Conservation (phyloP, 306 rosid species). For the Clitoria ternatea region DNA sequence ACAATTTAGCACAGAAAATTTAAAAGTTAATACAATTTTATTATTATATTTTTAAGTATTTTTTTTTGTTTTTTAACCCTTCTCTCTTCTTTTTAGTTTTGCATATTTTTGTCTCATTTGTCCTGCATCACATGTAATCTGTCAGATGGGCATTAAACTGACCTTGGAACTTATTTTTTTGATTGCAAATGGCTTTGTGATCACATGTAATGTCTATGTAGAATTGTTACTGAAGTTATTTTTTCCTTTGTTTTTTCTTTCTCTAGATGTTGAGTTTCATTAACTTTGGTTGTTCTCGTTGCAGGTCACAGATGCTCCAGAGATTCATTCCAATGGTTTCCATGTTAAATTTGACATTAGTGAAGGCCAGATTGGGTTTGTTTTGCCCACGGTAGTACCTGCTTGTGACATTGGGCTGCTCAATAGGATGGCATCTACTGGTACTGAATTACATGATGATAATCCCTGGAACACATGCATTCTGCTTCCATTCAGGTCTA, state of each 20-base stretch:
- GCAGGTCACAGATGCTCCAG: conserved; percentile 96
- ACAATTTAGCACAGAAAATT: too few relatives aligned
- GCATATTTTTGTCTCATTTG: background rate
- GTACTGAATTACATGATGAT: conserved; percentile 35
- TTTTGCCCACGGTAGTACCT: conserved; percentile 79
- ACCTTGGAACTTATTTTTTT: background rate
- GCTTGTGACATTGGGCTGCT: conserved; percentile 59
- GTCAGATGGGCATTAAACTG: background rate
- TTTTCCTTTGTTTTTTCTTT: background rate
- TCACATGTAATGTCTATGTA: background rate
- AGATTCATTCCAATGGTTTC: conserved; percentile 96
- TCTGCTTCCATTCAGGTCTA: conserved; percentile 81
- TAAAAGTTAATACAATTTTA: background rate
- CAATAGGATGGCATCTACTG: conserved; percentile 54
- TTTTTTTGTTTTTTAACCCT: background rate
- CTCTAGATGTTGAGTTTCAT: conserved; percentile 4
- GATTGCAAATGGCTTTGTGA: background rate
- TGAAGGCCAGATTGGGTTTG: conserved; percentile 96
- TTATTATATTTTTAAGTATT: background rate
- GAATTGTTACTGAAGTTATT: background rate
- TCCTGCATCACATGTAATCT: background rate
- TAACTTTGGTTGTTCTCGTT: conserved; percentile 23
- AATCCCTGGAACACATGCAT: conserved; percentile 85
- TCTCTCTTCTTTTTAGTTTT: background rate
- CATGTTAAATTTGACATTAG: conserved; percentile 92